These are phyloP conservation scores for Melampsora americana DNA, from an alignment of 1,284 basidiomycete species.

Conservation along the genomic window DNA sequence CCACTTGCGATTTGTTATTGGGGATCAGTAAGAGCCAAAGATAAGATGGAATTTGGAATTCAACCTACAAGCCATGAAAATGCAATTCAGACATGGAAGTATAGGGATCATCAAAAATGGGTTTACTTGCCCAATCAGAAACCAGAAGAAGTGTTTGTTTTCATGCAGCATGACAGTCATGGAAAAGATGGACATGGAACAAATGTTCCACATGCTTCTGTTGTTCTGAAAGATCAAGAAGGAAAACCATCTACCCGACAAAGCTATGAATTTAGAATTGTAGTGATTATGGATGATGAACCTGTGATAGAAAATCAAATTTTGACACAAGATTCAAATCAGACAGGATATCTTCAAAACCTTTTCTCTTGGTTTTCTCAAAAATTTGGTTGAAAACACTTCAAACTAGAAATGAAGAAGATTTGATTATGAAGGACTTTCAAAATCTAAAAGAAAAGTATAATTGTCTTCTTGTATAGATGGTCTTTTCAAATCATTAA, in stretches of 20 bases:
- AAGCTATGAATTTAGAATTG: background rate
- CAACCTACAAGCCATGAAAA: background rate
- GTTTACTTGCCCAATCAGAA: background rate
- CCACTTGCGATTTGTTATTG: background rate
- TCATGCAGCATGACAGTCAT: background rate
- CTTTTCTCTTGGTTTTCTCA: too few species aligned
- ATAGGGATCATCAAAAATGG: background rate
- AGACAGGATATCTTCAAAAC: too few species aligned
- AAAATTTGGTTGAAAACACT: too few species aligned
- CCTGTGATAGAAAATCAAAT: too few species aligned
- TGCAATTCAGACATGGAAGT: background rate
- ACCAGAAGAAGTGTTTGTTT: background rate
- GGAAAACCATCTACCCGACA: background rate
- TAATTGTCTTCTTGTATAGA: too few species aligned
- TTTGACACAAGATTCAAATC: too few species aligned
- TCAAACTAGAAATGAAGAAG: too few species aligned
- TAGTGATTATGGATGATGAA: background rate
- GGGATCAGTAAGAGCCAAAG: background rate
- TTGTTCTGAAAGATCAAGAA: background rate
- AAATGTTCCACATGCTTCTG: background rate
- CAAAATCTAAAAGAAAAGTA: too few species aligned
- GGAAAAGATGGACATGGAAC: background rate
- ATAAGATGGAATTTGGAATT: background rate
- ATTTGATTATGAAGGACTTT: too few species aligned
- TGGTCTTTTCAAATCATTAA: too few species aligned